Percentiles rank a stretch among this genome's conserved stretches.
These are phyloP conservation scores for Scolecobasidium constrictum DNA, from an alignment of 2,329 filamentous ascomycete genomes.

Conservation along the genomic window DNA sequence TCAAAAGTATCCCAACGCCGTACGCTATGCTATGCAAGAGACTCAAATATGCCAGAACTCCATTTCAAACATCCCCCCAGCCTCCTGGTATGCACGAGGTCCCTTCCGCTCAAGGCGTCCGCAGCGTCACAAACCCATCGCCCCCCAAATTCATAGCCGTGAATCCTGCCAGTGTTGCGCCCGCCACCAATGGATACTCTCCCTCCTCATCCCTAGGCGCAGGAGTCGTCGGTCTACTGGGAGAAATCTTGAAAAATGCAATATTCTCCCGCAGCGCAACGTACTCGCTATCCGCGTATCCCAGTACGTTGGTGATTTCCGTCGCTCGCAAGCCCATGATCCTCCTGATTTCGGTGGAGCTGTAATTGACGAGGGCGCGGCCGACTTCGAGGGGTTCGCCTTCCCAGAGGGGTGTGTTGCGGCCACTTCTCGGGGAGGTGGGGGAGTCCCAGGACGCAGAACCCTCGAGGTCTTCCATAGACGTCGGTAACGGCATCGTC, in stretches of 20 bases:
- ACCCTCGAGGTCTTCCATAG: not conserved
- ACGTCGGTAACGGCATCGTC: not conserved
- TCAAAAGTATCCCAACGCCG: too few relatives aligned
- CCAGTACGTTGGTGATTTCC: slow-evolving; percentile 69
- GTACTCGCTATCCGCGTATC: slow-evolving; percentile 92
- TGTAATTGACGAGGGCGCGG: slow-evolving; percentile 84
- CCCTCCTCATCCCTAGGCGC: slow-evolving; percentile 13
- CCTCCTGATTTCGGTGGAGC: slow-evolving; percentile 67
- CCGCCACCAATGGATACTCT: too few relatives aligned
- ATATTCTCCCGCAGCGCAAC: slow-evolving; percentile 83
- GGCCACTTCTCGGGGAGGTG: not conserved
- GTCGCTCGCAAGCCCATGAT: slow-evolving; percentile 78
- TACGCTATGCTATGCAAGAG: too few relatives aligned
- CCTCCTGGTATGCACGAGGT: too few relatives aligned
- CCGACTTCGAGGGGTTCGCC: slow-evolving; percentile 59
- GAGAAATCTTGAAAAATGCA: slow-evolving; percentile 50
- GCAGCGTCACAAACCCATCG: too few relatives aligned
- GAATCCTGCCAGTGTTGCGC: too few relatives aligned
- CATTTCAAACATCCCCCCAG: too few relatives aligned
- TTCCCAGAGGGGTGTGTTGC: slow-evolving; percentile 14
- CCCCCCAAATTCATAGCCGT: too few relatives aligned
- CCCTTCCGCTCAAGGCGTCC: too few relatives aligned
- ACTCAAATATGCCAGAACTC: too few relatives aligned
- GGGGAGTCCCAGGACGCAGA: not conserved
- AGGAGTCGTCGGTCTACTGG: slow-evolving; percentile 27